A percentile compares a stretch with the other conserved stretches of the same genome.
Evolutionary conservation across 2,329 filamentous ascomycete genomes (phyloP).

Genomic region (Aureobasidium lini): DNA sequence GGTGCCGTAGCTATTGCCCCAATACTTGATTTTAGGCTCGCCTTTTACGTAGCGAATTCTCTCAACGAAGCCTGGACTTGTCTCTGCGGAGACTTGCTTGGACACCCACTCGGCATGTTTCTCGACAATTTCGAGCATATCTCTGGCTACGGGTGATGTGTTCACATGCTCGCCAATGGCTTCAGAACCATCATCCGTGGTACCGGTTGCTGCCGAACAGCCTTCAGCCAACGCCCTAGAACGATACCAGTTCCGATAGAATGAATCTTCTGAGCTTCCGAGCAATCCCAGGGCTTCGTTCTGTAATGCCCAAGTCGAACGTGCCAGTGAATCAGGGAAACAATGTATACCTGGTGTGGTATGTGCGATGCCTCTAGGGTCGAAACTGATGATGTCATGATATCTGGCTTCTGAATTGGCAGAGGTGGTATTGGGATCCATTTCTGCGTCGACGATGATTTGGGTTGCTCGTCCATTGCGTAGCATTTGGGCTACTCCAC

Average conservation of each 20-base stretch:
- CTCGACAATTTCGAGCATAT: constrained; percentile 43
- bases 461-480: constrained; percentile 29
- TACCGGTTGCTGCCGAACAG: constrained; percentile 16
- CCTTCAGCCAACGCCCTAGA: constrained; percentile 27
- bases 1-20: constrained; percentile 41
- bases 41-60: not conserved
- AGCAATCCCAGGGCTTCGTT: constrained; percentile 29
- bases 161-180: constrained; percentile 34
- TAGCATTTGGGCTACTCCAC: constrained; percentile 32
- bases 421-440: not conserved
- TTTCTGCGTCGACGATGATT: constrained; percentile 25
- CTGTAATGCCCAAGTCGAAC: constrained; percentile 27
- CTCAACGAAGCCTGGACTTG: not conserved
- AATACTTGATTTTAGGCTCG: constrained; percentile 25
- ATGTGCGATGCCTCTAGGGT: constrained; percentile 34
- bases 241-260: constrained; percentile 33
- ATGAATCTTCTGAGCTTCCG: constrained; percentile 33
- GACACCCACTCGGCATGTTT: constrained; percentile 29
- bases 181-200: not conserved
- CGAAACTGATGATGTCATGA: constrained; percentile 35
- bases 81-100: not conserved
- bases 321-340: constrained; percentile 25
- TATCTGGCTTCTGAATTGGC: constrained; percentile 19
- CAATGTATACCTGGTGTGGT: constrained; percentile 28
- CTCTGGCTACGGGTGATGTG: constrained; percentile 39